phyloP scores from a whole-genome alignment of 2,329 filamentous ascomycete species.

The Botrytis aclada region DNA sequence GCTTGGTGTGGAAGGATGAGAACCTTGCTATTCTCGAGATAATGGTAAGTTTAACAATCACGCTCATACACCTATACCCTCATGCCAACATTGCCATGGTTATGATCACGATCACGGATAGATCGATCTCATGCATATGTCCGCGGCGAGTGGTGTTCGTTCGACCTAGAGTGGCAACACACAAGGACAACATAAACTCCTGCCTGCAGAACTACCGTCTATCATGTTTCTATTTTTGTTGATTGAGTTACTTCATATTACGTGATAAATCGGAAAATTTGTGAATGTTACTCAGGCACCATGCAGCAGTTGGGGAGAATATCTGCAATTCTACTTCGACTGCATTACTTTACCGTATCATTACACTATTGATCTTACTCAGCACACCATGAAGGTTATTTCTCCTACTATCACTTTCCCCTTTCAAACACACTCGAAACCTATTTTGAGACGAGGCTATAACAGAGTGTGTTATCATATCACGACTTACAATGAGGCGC shows the following conservation, averaged over 20 bases:
- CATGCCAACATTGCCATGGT: conserved; percentile 6
- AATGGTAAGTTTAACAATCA: not conserved
- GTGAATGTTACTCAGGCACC: conserved; percentile 13
- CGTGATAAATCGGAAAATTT: conserved; percentile 15
- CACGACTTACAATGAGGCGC: conserved; percentile 10
- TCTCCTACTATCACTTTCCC: not conserved
- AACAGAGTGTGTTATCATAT: not conserved
- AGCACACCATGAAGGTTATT: conserved; percentile 7
- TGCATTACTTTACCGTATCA: conserved; percentile 4
- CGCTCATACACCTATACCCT: not conserved
- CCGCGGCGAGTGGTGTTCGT: conserved; percentile 2
- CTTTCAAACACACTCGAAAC: conserved; percentile 16
- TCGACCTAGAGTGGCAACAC: not conserved
- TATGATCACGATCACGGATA: conserved; percentile 7
- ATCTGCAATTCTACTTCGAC: not conserved
- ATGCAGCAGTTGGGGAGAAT: conserved; percentile 13
- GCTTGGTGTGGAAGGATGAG: not conserved
- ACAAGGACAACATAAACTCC: conserved; percentile 13
- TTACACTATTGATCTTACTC: conserved; percentile 18
- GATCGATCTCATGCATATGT: conserved; percentile 19
- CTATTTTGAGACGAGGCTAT: conserved; percentile 26
- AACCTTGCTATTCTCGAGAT: conserved; percentile 1
- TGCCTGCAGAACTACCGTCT: conserved; percentile 11
- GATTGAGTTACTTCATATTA: conserved; percentile 12
- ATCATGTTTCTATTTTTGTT: conserved; percentile 20